Percentiles rank a stretch among this genome's conserved stretches.
Evolutionary conservation across 345 rosid species (phyloP).

Genomic region (Isatis tinctoria): DNA sequence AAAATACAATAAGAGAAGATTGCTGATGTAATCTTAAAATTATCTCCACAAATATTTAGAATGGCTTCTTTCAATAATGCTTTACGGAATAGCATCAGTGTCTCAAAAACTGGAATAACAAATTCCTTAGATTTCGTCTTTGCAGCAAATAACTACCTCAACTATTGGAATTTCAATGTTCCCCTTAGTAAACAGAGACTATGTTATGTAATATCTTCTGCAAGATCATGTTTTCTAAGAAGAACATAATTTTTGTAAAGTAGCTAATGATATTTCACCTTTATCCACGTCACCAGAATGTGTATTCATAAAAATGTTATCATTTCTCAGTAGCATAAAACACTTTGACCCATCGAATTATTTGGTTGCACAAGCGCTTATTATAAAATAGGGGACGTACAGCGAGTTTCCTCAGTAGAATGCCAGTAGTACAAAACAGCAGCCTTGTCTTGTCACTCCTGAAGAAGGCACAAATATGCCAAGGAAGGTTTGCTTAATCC

Average conservation of each 20-base stretch:
- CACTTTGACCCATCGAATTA: neutral
- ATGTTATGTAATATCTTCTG: neutral
- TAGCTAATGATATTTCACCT: neutral
- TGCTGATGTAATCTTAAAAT: neutral
- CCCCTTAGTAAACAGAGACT: neutral
- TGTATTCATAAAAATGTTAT: neutral
- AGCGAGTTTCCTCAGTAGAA: constrained; percentile 78
- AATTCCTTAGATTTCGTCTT: neutral
- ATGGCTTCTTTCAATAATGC: neutral
- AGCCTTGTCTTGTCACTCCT: constrained; percentile 91
- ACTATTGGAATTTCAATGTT: neutral
- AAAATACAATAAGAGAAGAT: neutral
- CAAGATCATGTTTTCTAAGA: constrained; percentile 2
- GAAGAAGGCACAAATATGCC: constrained; percentile 25
- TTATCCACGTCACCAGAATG: constrained; percentile 3
- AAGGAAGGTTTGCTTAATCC: neutral
- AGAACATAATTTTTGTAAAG: neutral
- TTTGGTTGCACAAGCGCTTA: neutral
- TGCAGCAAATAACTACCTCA: constrained; percentile 5
- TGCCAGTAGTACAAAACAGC: constrained; percentile 92
- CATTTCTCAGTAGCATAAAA: constrained; percentile 9
- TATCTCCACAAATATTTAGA: neutral
- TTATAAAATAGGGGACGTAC: constrained; percentile 37
- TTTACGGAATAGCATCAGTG: neutral
- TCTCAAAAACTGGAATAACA: constrained; percentile 3